Percentiles rank a stretch among this genome's conserved stretches.
Evolutionary conservation across 176 grass and related monocot genomes (phyloP).

Genomic region (Triticum aestivum): DNA sequence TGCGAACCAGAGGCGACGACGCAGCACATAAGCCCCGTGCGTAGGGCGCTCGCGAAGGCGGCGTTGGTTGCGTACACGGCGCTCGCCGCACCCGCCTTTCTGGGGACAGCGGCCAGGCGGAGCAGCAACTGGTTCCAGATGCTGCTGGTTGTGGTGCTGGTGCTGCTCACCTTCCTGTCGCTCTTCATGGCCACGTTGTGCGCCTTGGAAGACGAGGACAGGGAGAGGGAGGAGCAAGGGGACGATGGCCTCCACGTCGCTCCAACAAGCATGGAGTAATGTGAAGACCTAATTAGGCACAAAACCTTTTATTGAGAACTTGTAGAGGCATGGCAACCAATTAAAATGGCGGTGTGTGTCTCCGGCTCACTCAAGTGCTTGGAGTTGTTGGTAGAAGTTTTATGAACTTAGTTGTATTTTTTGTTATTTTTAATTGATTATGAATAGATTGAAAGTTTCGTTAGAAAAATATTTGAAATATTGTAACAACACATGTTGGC

Average conservation of each 20-base stretch:
- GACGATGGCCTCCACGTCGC: not conserved
- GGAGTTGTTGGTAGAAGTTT: too few relatives aligned
- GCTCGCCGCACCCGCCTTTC: not conserved
- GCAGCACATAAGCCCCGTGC: not conserved
- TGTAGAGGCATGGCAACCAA: too few relatives aligned
- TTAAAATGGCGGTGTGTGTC: too few relatives aligned
- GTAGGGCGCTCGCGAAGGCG: not conserved
- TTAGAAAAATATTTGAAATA: too few relatives aligned
- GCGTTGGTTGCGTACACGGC: not conserved
- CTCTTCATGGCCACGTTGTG: slow-evolving; percentile 5
- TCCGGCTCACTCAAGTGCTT: too few relatives aligned
- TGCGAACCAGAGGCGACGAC: not conserved
- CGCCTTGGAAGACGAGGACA: not conserved
- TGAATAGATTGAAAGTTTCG: too few relatives aligned
- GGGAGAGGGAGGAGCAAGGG: not conserved
- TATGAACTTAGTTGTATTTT: too few relatives aligned
- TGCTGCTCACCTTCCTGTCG: not conserved
- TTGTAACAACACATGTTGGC: too few relatives aligned
- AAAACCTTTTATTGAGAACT: not conserved
- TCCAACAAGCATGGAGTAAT: not conserved
- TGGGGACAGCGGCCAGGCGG: not conserved
- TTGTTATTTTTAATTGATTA: too few relatives aligned
- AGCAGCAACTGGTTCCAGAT: not conserved
- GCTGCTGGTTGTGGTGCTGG: not conserved
- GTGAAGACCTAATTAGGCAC: too few relatives aligned